Evolutionary conservation across 2,329 filamentous ascomycete genomes (phyloP).

Genomic region (Pseudogymnoascus sp.): DNA sequence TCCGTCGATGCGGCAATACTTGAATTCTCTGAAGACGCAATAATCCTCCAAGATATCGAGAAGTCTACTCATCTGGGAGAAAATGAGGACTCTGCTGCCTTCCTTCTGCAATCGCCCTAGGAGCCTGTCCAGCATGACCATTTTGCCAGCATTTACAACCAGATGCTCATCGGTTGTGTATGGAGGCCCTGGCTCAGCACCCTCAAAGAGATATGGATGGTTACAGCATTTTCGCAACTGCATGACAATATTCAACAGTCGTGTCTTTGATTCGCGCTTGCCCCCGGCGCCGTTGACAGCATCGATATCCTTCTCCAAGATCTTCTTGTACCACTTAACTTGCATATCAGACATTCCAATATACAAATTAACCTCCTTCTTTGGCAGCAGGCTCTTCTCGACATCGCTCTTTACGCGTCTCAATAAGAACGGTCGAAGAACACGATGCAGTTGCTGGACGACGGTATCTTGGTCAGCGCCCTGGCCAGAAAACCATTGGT

Average conservation of each 20-base stretch:
- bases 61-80: constrained; percentile 97
- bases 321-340: constrained; percentile 98
- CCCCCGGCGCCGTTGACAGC: constrained; percentile 94
- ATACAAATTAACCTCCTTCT: constrained; percentile 95
- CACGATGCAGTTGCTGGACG: constrained; percentile 88
- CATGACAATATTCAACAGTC: constrained; percentile 97
- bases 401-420: constrained; percentile 96
- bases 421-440: constrained; percentile 85
- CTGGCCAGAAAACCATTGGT: constrained; percentile 94
- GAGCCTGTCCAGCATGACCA: constrained; percentile 92
- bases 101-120: constrained; percentile 73
- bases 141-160: constrained; percentile 88
- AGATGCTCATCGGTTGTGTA: constrained; percentile 98
- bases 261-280: constrained; percentile 95
- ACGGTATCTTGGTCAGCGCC: constrained; percentile 88
- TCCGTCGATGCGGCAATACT: constrained; percentile 96
- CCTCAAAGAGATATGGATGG: constrained; percentile 95
- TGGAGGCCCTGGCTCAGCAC: constrained; percentile 90
- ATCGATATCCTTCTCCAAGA: constrained; percentile 97
- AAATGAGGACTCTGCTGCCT: constrained; percentile 93
- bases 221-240: constrained; percentile 98
- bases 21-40: constrained; percentile 87
- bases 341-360: constrained; percentile 99
- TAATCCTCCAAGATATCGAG: constrained; percentile 97
- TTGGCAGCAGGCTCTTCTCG: constrained; percentile 92